Evolutionary conservation across 495 filamentous ascomycete species (phyloP).

Genomic region (Annulohypoxylon moriforme): DNA sequence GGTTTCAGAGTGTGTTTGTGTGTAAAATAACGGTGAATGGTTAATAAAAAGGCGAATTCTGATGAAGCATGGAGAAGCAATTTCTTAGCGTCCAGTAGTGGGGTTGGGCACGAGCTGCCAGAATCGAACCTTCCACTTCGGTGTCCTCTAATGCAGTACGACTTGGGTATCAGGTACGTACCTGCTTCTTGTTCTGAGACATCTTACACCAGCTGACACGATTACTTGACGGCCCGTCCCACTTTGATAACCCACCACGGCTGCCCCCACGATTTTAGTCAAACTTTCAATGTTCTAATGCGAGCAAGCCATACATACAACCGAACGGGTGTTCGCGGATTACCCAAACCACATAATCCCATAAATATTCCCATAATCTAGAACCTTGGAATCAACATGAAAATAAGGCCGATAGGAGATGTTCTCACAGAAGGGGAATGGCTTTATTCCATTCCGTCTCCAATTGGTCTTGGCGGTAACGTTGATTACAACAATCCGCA

Average conservation of each 20-base stretch:
- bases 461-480: slow-evolving; percentile 29
- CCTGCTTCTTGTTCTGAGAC: background rate
- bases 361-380: slow-evolving; percentile 8
- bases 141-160: background rate
- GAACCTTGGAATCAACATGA: too few species aligned
- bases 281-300: slow-evolving; percentile 23
- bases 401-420: background rate
- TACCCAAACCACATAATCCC: background rate
- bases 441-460: slow-evolving; percentile 10
- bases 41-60: slow-evolving; percentile 2
- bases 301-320: background rate
- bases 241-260: background rate
- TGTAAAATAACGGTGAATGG: slow-evolving; percentile 16
- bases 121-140: slow-evolving; percentile 2
- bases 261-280: slow-evolving; percentile 28
- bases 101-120: slow-evolving; percentile 49
- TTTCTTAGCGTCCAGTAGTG: slow-evolving; percentile 36
- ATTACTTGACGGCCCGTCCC: slow-evolving; percentile 10
- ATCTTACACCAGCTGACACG: slow-evolving; percentile 5
- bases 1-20: slow-evolving; percentile 23
- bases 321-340: slow-evolving; percentile 19
- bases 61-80: slow-evolving; percentile 29
- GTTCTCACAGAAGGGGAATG: slow-evolving; percentile 8
- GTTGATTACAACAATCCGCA: slow-evolving; percentile 29
- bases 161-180: background rate